Conservation (phyloP, 2,329 filamentous ascomycete species). For the Aspergillus sp. region DNA sequence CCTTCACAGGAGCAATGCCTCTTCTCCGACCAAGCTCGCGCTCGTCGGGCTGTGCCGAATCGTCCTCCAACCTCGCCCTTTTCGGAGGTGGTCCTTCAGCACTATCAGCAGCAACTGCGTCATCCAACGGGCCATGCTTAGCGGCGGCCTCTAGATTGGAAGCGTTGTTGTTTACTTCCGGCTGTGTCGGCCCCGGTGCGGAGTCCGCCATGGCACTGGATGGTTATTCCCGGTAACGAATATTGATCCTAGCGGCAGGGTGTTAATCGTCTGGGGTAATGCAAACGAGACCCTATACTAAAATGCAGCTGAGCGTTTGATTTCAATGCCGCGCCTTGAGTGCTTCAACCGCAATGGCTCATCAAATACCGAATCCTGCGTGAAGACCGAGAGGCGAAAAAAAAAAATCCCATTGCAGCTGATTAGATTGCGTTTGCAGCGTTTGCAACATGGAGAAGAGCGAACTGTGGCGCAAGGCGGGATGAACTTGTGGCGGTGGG, state of each 20-base stretch:
- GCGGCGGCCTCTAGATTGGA: constrained; percentile 8
- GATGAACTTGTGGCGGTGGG: not conserved
- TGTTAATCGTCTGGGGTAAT: not conserved
- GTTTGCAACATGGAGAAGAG: constrained; percentile 9
- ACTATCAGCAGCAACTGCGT: constrained; percentile 20
- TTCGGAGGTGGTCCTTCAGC: constrained; percentile 48
- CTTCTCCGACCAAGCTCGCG: constrained; percentile 35
- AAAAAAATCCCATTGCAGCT: constrained; percentile 9
- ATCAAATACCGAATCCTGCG: no score
- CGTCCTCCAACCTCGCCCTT: constrained; percentile 51
- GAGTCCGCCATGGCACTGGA: constrained; percentile 5
- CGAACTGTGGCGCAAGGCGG: constrained; percentile 2
- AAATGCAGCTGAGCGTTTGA: not conserved
- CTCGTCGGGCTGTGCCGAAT: constrained; percentile 14
- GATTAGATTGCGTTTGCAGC: constrained; percentile 15
- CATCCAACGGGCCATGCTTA: constrained; percentile 16
- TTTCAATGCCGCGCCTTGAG: not conserved
- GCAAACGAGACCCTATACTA: not conserved
- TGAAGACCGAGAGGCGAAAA: not conserved
- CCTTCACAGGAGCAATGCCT: constrained; percentile 65
- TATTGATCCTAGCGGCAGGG: not conserved
- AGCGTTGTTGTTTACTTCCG: constrained; percentile 4
- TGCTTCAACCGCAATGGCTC: not conserved
- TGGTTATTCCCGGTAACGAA: no score
- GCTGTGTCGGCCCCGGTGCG: constrained; percentile 2